phyloP scores from a whole-genome alignment of 2,329 filamentous ascomycete species.

The Taxawa tesnikishii region DNA sequence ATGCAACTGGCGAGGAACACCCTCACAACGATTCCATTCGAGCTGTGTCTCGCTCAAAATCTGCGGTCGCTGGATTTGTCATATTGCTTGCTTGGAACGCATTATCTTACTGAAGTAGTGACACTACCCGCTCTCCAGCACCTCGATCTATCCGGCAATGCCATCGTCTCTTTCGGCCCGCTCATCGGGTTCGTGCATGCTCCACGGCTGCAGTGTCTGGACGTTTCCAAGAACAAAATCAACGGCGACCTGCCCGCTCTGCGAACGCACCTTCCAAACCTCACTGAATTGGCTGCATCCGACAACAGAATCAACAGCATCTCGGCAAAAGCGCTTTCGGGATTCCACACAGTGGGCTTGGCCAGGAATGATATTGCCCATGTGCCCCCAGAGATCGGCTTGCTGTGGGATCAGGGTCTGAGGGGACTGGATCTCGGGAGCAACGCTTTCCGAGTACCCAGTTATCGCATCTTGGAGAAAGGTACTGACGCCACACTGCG shows the following conservation, averaged over 20 bases:
- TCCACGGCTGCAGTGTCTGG: constrained; percentile 61
- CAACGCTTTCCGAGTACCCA: constrained; percentile 79
- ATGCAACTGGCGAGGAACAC: constrained; percentile 68
- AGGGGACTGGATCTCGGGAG: constrained; percentile 66
- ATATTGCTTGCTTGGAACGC: constrained; percentile 30
- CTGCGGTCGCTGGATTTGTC: constrained; percentile 41
- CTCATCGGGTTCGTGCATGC: constrained; percentile 58
- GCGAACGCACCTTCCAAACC: constrained; percentile 53
- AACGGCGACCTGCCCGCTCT: constrained; percentile 53
- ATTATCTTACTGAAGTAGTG: constrained; percentile 53
- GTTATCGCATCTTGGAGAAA: constrained; percentile 70
- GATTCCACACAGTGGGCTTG: constrained; percentile 64
- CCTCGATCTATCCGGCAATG: constrained; percentile 63
- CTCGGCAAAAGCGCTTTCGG: constrained; percentile 59
- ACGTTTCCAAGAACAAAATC: constrained; percentile 75
- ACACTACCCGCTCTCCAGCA: constrained; percentile 60
- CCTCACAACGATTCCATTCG: constrained; percentile 55
- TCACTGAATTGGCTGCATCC: constrained; percentile 58
- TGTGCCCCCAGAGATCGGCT: constrained; percentile 67
- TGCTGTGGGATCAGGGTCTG: constrained; percentile 54
- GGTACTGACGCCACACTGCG: constrained; percentile 75
- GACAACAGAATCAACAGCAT: constrained; percentile 65
- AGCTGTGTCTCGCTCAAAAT: constrained; percentile 57
- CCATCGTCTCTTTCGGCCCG: constrained; percentile 56
- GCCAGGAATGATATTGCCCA: constrained; percentile 77